Conservation (phyloP, 495 filamentous ascomycete genomes). For the Thozetella sp. region DNA sequence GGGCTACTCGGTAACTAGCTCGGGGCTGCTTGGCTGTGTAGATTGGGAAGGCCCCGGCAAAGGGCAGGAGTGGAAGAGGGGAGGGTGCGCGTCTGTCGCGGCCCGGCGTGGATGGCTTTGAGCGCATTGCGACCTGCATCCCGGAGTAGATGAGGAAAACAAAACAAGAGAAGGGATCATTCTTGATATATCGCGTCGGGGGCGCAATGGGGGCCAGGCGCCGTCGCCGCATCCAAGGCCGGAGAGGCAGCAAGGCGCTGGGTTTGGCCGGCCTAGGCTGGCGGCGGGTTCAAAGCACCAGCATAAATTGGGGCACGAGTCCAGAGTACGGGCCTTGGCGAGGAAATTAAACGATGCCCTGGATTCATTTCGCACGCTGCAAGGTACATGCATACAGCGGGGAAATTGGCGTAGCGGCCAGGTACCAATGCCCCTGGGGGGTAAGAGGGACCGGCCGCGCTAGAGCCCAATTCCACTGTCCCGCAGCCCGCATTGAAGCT, state of each 20-base stretch:
- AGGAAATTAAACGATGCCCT: not conserved
- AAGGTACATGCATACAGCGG: not conserved
- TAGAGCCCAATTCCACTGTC: constrained; percentile 3
- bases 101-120: no score
- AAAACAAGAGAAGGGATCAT: not conserved
- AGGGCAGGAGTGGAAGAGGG: no score
- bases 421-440: not conserved
- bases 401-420: not conserved
- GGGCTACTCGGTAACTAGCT: no score
- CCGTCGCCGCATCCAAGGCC: not conserved
- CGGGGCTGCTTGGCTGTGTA: no score
- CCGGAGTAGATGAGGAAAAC: not conserved
- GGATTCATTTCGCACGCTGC: not conserved
- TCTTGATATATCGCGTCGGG: not conserved
- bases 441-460: not conserved
- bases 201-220: no score
- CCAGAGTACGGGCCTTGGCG: not conserved
- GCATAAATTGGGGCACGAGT: not conserved
- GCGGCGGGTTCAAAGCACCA: no score
- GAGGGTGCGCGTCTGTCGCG: no score
- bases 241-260: not conserved
- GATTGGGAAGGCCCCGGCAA: no score
- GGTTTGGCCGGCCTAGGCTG: not conserved
- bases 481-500: not conserved
- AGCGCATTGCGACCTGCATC: constrained; percentile 3